Base-by-base conservation (phyloP, 768 basidiomycete species). In the Russula compacta region DNA sequence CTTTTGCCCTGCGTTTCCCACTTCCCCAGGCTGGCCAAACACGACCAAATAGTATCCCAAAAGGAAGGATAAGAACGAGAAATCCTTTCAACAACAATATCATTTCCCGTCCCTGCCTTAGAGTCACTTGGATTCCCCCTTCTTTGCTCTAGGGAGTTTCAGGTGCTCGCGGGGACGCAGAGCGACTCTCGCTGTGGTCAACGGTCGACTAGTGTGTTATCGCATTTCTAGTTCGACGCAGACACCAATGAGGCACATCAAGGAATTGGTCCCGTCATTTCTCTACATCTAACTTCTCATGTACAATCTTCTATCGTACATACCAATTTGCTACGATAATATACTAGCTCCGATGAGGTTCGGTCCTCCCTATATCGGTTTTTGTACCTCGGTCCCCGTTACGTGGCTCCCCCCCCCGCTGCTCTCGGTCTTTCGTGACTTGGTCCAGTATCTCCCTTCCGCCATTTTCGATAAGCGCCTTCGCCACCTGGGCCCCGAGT, bases 381-480 rank as follows among this genome's bases (percentile, higher is more conserved):
- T 58, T 17, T 51, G 33, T 33, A 49, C 67, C 43, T 71, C 69
- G 17, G 75, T 74, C 51, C 67, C 69, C 29, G 71, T 12, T 11
- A 17, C 79, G 59, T 77, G 77, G 6, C 61, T 58, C 32, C 17
- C 24, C 76, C n/a, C 8, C 38, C 54, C 82, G 73, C 38, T 72
- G 73, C 51, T 76, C 79, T 63, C 87, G 78, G 68, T 91, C 86
- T 56, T 69, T 70, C n/a, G 81, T 87, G 66, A 99, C 89, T 58
- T 90, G 89, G 42, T 90, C 85, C 71, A 99, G 70, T 65, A 99
- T 89, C 61, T 78, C 79, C 67, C 78, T 81, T 19, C 89, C 95
- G 0, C 95, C 95, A 1, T 73, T 76, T 9, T 80, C 79, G 47
- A 88, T 79, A 58, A 99, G 71, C 7, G 74, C 72, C 64, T 72